Evolutionary conservation across 2,329 filamentous ascomycete genomes (phyloP).

Genomic region (Blumeria graminis): DNA sequence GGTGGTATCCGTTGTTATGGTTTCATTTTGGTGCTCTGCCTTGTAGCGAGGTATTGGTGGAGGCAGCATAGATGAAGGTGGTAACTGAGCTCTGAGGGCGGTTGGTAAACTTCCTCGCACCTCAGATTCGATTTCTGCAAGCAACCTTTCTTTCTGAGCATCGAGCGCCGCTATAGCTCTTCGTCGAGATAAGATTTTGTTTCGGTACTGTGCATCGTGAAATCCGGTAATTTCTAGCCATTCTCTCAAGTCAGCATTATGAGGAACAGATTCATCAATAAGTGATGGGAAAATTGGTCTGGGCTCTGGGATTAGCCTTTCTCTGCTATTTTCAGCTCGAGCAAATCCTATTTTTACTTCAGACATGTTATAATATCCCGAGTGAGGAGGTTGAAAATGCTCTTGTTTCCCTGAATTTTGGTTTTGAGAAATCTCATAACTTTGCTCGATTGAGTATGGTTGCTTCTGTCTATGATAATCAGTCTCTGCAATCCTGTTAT

Average conservation of each 20-base stretch:
- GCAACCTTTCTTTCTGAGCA: slow-evolving; percentile 12
- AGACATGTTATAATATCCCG: slow-evolving; percentile 6
- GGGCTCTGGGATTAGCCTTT: slow-evolving; percentile 2
- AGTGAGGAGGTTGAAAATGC: slow-evolving; percentile 5
- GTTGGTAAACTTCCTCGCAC: slow-evolving; percentile 7
- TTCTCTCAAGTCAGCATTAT: slow-evolving; percentile 15
- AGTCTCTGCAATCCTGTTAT: slow-evolving; percentile 8
- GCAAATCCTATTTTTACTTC: slow-evolving; percentile 4
- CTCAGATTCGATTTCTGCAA: slow-evolving; percentile 12
- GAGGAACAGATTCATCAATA: slow-evolving; percentile 9
- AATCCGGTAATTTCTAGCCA: slow-evolving; percentile 17
- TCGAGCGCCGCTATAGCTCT: slow-evolving; percentile 14
- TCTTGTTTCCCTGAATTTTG: slow-evolving; percentile 5
- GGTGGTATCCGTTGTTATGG: background rate
- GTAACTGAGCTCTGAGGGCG: background rate
- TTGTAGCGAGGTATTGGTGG: slow-evolving; percentile 8
- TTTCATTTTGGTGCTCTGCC: slow-evolving; percentile 4
- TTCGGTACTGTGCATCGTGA: slow-evolving; percentile 15
- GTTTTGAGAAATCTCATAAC: slow-evolving; percentile 6
- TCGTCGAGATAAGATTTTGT: slow-evolving; percentile 11
- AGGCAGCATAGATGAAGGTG: slow-evolving; percentile 8
- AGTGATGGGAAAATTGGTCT: slow-evolving; percentile 4
- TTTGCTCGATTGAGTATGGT: slow-evolving; percentile 4
- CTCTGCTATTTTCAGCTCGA: slow-evolving; percentile 6
- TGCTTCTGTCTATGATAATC: slow-evolving; percentile 6